phyloP scores from a whole-genome alignment of 768 basidiomycete genomes.

The Lactarius akahatsu region DNA sequence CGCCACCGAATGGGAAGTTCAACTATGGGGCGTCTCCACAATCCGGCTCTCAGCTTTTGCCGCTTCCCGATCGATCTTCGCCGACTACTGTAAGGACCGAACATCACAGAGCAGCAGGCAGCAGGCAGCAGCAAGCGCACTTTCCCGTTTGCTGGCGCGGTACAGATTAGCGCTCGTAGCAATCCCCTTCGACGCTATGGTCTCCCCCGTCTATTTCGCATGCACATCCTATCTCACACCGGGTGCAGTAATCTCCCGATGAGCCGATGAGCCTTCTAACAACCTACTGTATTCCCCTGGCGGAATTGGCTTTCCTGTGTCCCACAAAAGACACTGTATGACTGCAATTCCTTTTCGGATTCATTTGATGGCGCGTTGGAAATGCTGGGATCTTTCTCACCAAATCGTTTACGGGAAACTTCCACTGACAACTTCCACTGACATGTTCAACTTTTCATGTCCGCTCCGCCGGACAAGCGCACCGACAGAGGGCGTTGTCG shows the following conservation, averaged over 20 bases:
- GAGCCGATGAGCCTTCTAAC: background rate
- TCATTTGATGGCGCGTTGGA: no score
- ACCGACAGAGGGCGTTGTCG: background rate
- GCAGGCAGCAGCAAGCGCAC: background rate
- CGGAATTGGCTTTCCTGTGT: background rate
- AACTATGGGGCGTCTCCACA: slow-evolving; percentile 29
- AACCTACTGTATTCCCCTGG: background rate
- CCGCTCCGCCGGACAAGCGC: background rate
- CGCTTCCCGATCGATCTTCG: background rate
- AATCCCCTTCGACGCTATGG: no score
- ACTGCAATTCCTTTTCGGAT: no score
- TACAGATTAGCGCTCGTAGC: no score
- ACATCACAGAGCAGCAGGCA: background rate
- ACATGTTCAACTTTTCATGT: background rate
- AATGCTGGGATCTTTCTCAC: background rate
- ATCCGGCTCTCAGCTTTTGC: background rate
- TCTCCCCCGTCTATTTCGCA: background rate
- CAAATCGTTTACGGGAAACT: background rate
- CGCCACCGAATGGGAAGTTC: background rate
- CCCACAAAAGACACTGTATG: no score
- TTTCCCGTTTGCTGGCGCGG: background rate
- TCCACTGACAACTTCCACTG: no score
- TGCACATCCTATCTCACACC: background rate
- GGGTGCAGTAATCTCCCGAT: background rate
- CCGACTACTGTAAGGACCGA: background rate